These are phyloP conservation scores for Tetratostichococcus sp. DNA, from an alignment of 139 green algal species.

Conservation along the genomic window DNA sequence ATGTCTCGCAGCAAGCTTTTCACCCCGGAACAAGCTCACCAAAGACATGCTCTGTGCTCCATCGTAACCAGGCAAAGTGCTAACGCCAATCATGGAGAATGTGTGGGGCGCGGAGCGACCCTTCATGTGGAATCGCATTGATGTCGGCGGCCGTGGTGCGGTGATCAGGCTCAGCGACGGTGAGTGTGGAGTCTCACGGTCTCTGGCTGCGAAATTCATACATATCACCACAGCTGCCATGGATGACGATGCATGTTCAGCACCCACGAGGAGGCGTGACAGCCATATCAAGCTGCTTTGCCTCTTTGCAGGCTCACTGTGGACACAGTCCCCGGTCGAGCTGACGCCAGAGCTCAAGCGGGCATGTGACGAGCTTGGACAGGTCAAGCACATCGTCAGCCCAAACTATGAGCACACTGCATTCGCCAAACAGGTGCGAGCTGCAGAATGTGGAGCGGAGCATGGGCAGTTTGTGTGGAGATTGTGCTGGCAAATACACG, in stretches of 20 bases:
- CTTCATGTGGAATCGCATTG: constrained; percentile 56
- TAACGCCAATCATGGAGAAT: constrained; percentile 12
- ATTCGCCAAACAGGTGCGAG: constrained; percentile 25
- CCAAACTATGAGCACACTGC: constrained; percentile 63
- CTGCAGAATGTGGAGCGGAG: too few species aligned
- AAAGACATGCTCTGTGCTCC: too few species aligned
- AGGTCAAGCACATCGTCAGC: constrained; percentile 51
- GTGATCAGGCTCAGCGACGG: background rate
- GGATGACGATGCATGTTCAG: background rate
- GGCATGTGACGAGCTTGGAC: constrained; percentile 38
- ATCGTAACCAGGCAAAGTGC: constrained; percentile 20
- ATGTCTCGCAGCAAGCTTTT: too few species aligned
- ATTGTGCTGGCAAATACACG: too few species aligned
- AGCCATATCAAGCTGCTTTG: constrained; percentile 5
- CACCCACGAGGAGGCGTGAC: constrained; percentile 33
- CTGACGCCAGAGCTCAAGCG: constrained; percentile 33
- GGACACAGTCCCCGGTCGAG: constrained; percentile 54
- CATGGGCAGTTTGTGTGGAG: too few species aligned
- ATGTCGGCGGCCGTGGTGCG: constrained; percentile 32
- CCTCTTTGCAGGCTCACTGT: constrained; percentile 40
- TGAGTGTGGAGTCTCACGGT: background rate
- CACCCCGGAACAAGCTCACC: too few species aligned
- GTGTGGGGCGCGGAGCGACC: constrained; percentile 46
- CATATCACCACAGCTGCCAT: background rate
- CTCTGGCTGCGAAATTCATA: too few species aligned